Evolutionary conservation across 768 basidiomycete species (phyloP).

Genomic region (Infundibulicybe gibba): DNA sequence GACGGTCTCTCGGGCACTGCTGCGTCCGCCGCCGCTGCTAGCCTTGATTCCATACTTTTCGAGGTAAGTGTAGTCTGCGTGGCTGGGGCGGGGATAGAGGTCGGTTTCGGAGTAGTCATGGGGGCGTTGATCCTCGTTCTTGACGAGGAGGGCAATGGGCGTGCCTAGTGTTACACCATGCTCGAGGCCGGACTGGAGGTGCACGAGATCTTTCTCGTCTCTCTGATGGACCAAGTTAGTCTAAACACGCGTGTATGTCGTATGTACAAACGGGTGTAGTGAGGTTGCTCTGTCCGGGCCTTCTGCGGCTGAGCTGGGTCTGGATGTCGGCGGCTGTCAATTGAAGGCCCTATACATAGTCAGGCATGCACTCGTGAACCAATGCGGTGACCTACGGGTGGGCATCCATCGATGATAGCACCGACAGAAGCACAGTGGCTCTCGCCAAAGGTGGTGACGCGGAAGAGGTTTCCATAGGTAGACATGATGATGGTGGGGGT

Average conservation of each 20-base stretch:
- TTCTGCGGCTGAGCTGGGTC: constrained; percentile 81
- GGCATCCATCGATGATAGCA: constrained; percentile 96
- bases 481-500: constrained; percentile 57
- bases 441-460: constrained; percentile 97
- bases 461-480: constrained; percentile 86
- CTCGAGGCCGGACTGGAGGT: constrained; percentile 91
- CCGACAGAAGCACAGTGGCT: constrained; percentile 97
- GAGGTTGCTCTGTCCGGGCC: constrained; percentile 95
- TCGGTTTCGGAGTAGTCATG: constrained; percentile 99
- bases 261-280: constrained; percentile 82
- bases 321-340: constrained; percentile 85
- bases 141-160: constrained; percentile 94
- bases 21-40: constrained; percentile 92
- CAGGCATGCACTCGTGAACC: constrained; percentile 5
- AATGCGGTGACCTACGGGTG: constrained; percentile 61
- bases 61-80: constrained; percentile 97
- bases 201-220: constrained; percentile 93
- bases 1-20: constrained; percentile 95
- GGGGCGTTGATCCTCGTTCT: constrained; percentile 97
- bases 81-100: constrained; percentile 93
- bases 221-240: constrained; percentile 42
- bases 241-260: background rate
- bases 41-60: constrained; percentile 98
- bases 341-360: constrained; percentile 63
- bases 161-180: constrained; percentile 95